These are phyloP conservation scores for Ogataea glucozyma DNA, from an alignment of 805 yeast species.

Conservation along the genomic window DNA sequence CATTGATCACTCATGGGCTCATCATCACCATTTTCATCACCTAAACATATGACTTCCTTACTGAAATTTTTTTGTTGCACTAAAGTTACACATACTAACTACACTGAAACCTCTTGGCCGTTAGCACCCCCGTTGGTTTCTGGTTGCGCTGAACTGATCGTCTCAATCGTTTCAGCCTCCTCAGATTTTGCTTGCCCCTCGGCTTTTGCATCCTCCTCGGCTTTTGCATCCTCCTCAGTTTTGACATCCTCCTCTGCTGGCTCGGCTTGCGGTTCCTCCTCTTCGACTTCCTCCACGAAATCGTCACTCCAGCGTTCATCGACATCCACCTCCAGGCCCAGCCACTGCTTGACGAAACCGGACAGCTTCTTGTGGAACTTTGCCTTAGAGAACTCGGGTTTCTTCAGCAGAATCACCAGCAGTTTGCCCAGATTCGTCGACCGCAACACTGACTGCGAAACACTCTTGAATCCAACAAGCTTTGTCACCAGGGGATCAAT, in stretches of 20 bases:
- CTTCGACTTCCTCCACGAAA: constrained; percentile 27
- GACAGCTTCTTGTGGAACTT: constrained; percentile 22
- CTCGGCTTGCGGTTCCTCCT: constrained; percentile 19
- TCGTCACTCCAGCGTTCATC: constrained; percentile 34
- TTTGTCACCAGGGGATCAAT: constrained; percentile 27
- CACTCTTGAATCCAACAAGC: constrained; percentile 23
- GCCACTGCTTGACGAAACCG: constrained; percentile 28
- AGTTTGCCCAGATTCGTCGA: constrained; percentile 36
- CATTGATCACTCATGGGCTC: too few relatives aligned
- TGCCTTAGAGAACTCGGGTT: constrained; percentile 35
- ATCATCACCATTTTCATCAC: too few relatives aligned
- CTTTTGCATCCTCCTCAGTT: constrained; percentile 43
- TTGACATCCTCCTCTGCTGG: constrained; percentile 61
- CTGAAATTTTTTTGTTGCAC: too few relatives aligned
- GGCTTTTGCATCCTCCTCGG: not conserved
- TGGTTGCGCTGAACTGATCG: too few relatives aligned
- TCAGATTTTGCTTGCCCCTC: too few relatives aligned
- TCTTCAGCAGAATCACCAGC: constrained; percentile 35
- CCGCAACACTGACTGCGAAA: constrained; percentile 34
- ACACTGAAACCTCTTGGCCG: too few relatives aligned
- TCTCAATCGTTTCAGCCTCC: too few relatives aligned
- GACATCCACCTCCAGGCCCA: constrained; percentile 28
- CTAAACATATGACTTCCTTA: too few relatives aligned
- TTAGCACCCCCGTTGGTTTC: too few relatives aligned
- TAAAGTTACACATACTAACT: too few relatives aligned